Base-by-base conservation (phyloP, 371 early-diverging fungal genomes). In the Apophysomyces sp. region DNA sequence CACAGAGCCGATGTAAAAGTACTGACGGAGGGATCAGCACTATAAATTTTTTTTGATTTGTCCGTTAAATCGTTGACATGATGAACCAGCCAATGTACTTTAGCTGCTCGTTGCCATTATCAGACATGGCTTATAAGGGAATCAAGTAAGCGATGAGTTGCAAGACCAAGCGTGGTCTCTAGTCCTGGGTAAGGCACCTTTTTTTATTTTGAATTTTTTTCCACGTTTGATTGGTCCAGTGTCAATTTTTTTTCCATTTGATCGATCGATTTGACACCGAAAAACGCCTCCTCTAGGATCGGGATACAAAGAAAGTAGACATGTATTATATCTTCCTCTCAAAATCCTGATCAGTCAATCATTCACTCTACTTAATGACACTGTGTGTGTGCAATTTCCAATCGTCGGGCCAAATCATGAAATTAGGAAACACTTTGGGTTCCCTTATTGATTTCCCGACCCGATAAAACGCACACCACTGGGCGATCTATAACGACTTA, bases 1-100 rank as follows among this genome's bases (percentile, higher is more conserved):
- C 84, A 66, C 49, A 90, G 66, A 34, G 91, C 85, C 37, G 90
- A 87, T 1, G 72, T 74, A 60, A 90, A 89, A 21, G 91, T 82
- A 41, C 71, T 68, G 30, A 81, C 68, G 13, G 87, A 83, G 16
- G 69, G 59, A 68, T 85, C 74, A 15, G 64, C 60, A 52, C 81
- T 81, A 28, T 39, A 27, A 31, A n/a, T n/a, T n/a, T n/a, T n/a
- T n/a, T n/a, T n/a, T 49, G 30, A 30, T n/a, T 32, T 4, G 12
- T 26, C 1, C 3, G 24, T 26, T n/a, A 21, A 13, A 9, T 8
- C 18, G 6, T 8, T 21, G 7, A 18, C 21, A 36, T n/a, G 55
- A 0, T 2, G 16, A 15, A 37, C 8, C 4, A 34, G 18, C 11
- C 4, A 13, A 21, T 15, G 9, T 58, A 58, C 58, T 41, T 41